Evolutionary conservation across 768 basidiomycete genomes (phyloP), one percentile per base, ranked within the genome.

Genomic region (Rhodosporidiobolus sp.): DNA sequence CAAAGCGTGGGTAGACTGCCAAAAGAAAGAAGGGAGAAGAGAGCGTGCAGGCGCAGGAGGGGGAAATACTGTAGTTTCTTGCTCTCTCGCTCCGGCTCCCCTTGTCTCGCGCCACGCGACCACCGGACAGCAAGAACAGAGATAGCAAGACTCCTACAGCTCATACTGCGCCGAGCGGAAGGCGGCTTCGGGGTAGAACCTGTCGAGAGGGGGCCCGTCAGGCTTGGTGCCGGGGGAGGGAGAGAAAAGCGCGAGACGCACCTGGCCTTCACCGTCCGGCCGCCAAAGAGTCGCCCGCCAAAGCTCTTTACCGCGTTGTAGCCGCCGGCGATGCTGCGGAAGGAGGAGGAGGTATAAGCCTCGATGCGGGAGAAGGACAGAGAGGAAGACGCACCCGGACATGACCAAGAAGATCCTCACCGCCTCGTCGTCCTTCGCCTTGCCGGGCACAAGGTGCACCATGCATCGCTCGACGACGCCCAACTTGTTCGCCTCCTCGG

Each of bases 261-360:
- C 78, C 89, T 84, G 53, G 92, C 92, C 53, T 89, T 84, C 35
- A 95, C 90, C 19, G 86, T 85, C 74, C 89, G 84, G 11, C 94
- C 94, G 11, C 91, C 94, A 79, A 97, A 98, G 80, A 87, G 95
- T 43, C 95, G 85, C 26, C 93, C 94, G 77, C 97, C 92, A 63
- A 97, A 85, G 79, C 94, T 93, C 54, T 91, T 86, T 2, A 94
- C 91, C 0, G 92, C 94, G 81, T 93, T 92, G 93, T 94, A 98
- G 9, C 94, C 94, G 12, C 92, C 94, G 0, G 87, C 94, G 7
- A 92, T 90, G 1, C 95, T 65, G 28, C 11, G 7, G 30, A 1
- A 12, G 9, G 10, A 1, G 19, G 16, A 17, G 38, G 3, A 3
- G 35, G 5, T 28, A 38, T 26, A 66, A 48, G 35, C 5, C 24